These are phyloP conservation scores for Marasmius sp. DNA, from an alignment of 1,284 basidiomycete species.

Conservation along the genomic window DNA sequence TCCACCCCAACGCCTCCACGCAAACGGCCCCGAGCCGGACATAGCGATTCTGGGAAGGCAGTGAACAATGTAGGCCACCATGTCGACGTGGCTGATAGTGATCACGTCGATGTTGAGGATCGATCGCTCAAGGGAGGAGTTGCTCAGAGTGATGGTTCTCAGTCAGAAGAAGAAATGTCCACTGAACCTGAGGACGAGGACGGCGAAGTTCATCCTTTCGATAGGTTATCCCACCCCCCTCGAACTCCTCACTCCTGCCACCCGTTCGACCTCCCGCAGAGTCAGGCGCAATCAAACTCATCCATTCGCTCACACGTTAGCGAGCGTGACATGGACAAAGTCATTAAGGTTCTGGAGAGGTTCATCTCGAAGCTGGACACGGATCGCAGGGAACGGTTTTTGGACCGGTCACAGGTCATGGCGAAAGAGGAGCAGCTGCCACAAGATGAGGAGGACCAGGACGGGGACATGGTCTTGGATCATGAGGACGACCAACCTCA, in stretches of 20 bases:
- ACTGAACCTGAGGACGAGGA: background rate
- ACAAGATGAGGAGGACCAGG: background rate
- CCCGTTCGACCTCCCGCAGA: conserved; percentile 3
- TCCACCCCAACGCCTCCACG: background rate
- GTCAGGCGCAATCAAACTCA: background rate
- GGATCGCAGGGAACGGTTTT: conserved; percentile 1
- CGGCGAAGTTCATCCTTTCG: background rate
- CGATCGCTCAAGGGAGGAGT: background rate
- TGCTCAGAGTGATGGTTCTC: background rate
- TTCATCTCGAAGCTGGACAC: conserved; percentile 6
- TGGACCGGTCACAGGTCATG: background rate
- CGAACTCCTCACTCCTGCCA: background rate
- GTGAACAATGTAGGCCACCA: background rate
- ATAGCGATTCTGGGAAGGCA: background rate
- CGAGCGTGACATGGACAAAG: background rate
- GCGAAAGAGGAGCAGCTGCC: background rate
- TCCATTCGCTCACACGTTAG: conserved; percentile 5
- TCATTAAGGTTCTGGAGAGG: conserved; percentile 3
- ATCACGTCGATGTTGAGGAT: background rate
- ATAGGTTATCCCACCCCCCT: background rate
- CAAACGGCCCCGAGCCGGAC: background rate
- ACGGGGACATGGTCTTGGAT: background rate
- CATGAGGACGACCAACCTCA: background rate
- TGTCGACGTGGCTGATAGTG: background rate
- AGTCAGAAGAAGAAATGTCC: background rate